Evolutionary conservation across 495 filamentous ascomycete genomes (phyloP), one percentile per base, ranked within the genome.

Genomic region (Penicillium flavigenum): DNA sequence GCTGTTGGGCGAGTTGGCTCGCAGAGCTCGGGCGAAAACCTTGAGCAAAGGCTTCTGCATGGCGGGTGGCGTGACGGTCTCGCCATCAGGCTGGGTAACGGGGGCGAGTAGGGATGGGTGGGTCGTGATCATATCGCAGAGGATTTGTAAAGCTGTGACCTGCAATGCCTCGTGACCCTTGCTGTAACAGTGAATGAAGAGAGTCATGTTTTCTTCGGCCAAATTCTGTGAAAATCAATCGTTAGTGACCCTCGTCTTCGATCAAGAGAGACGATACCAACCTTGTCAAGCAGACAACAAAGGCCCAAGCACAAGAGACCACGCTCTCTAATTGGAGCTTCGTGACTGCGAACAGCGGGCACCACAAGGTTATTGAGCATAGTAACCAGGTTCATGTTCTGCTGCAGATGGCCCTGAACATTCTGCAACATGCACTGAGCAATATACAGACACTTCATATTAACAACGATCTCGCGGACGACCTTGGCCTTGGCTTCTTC

Each of bases 321-420:
- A 36, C 90, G 82, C 73, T 98, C 94, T 47, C 95, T 83, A 46
- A 99, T 91, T 0, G 91, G 91, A 1, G 91, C 90, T 69, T 98
- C 94, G 65, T 96, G 91, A 64, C 87, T 92, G 43, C 92, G 84
- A 20, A 97, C 92, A 42, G 94, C 95, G 5, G 95, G 95, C 2
- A 98, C 90, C 39, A 99, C 89, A 4, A 98, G 82, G 65, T 95
- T 97, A 71, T 99, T 97, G 42, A 98, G 79, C 89, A 97, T 96
- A 29, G 89, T 89, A 2, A 96, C 89, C 14, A 99, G 75, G 64
- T 95, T 85, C 57, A 86, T 84, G 70, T 96, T 96, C 45, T 89
- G 78, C 70, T 96, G 92, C 29, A 98, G 77, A 54, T 87, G 85
- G 20, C 91, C 89, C 51, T 88, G 76, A 2, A 97, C 89, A 63